Evolutionary conservation across 495 filamentous ascomycete genomes (phyloP).

Genomic region (Penicillium daleae): DNA sequence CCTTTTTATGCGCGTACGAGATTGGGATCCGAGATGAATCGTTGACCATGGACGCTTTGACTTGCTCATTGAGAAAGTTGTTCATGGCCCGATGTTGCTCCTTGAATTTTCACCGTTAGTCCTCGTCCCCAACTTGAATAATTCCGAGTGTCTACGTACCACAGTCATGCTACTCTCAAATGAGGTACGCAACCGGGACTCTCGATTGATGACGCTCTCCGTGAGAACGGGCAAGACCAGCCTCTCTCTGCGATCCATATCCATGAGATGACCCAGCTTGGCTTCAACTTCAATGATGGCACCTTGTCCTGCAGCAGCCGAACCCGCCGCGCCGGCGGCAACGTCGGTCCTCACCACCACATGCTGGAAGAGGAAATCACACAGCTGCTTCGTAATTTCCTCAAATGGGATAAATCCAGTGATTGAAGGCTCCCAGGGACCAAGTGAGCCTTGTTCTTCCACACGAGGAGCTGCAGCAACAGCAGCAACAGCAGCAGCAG

Average conservation of each 20-base stretch:
- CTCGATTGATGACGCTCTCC: conserved; percentile 65
- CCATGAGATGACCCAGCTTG: conserved; percentile 80
- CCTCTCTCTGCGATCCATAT: conserved; percentile 68
- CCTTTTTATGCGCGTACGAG: conserved; percentile 77
- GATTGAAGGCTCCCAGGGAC: conserved; percentile 77
- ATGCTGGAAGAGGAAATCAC: conserved; percentile 73
- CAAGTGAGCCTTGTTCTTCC: conserved; percentile 43
- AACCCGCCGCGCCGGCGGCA: conserved; percentile 46
- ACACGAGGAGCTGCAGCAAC: conserved; percentile 10
- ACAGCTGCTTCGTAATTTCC: conserved; percentile 65
- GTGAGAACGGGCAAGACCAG: conserved; percentile 64
- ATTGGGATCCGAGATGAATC: conserved; percentile 65
- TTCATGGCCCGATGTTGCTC: conserved; percentile 78
- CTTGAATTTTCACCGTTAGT: conserved; percentile 44
- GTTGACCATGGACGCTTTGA: conserved; percentile 49
- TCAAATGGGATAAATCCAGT: conserved; percentile 66
- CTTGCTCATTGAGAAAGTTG: conserved; percentile 73
- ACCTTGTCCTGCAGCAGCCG: conserved; percentile 57
- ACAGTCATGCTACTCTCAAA: conserved; percentile 88
- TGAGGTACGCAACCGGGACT: conserved; percentile 48
- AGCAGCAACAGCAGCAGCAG: not conserved
- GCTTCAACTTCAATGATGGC: conserved; percentile 90
- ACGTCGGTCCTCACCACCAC: conserved; percentile 64
- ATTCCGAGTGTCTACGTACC: conserved; percentile 54
- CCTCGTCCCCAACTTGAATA: not conserved